Percentiles rank a stretch among this genome's conserved stretches.
phyloP scores from a whole-genome alignment of 768 basidiomycete genomes.

The Tricholoma sp. region DNA sequence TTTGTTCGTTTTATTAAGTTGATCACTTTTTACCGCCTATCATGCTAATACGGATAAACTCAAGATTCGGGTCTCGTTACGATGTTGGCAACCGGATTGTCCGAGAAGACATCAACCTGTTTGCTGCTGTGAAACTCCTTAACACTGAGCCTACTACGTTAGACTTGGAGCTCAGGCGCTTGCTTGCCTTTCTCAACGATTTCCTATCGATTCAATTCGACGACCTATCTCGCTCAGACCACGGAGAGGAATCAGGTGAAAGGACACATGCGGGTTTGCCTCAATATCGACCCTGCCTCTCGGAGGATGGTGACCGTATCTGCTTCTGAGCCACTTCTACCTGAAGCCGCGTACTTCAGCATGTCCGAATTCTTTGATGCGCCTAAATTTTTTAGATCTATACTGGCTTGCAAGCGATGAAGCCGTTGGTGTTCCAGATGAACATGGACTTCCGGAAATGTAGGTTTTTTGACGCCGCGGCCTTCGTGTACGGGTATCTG shows the following conservation, averaged over 20 bases:
- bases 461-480: too few relatives aligned
- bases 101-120: neutral
- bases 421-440: too few relatives aligned
- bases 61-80: neutral
- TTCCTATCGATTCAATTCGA: neutral
- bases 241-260: neutral
- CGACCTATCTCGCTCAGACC: too few relatives aligned
- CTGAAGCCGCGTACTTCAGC: conserved; percentile 20
- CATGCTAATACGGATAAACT: neutral
- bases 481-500: too few relatives aligned
- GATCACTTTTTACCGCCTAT: neutral
- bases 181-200: neutral
- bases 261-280: neutral
- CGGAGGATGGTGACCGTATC: too few relatives aligned
- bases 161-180: neutral
- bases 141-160: neutral
- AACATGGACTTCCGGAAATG: too few relatives aligned
- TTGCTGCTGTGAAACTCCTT: neutral
- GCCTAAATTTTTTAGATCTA: too few relatives aligned
- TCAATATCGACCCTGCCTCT: neutral
- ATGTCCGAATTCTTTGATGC: too few relatives aligned
- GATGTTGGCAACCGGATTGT: neutral
- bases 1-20: neutral
- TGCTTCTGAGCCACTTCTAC: too few relatives aligned
- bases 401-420: too few relatives aligned